phyloP scores from a whole-genome alignment of 176 grass and related monocot genomes.

The Puccinellia tenuiflora region DNA sequence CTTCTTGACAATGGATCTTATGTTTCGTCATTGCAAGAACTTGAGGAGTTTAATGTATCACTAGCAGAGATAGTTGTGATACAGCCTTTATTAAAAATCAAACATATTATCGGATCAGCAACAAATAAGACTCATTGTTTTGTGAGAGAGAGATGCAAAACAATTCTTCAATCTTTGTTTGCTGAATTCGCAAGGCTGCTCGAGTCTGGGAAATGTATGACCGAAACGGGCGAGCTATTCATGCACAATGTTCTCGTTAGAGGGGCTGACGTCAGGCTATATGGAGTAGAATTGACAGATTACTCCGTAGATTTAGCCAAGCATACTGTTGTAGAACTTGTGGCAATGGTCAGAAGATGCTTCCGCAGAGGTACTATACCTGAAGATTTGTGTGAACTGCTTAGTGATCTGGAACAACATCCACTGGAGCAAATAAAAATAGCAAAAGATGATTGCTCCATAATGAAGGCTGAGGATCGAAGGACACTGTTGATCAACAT shows the following conservation, averaged over 20 bases:
- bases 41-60: neutral
- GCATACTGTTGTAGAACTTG: neutral
- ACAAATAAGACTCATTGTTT: neutral
- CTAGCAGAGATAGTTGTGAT: neutral
- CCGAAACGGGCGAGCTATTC: neutral
- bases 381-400: neutral
- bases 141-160: neutral
- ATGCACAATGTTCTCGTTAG: neutral
- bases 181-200: neutral
- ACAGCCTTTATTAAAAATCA: neutral
- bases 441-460: neutral
- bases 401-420: neutral
- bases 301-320: neutral
- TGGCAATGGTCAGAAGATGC: neutral
- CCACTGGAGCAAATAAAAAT: neutral
- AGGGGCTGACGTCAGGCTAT: neutral
- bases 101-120: neutral
- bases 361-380: neutral
- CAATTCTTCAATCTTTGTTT: neutral
- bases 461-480: neutral
- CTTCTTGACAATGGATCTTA: neutral
- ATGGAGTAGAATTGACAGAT: neutral
- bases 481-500: neutral
- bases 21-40: neutral
- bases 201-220: neutral